Evolutionary conservation across 768 basidiomycete species (phyloP), one percentile per base, ranked within the genome.

Genomic region (Lyophyllum atratum): DNA sequence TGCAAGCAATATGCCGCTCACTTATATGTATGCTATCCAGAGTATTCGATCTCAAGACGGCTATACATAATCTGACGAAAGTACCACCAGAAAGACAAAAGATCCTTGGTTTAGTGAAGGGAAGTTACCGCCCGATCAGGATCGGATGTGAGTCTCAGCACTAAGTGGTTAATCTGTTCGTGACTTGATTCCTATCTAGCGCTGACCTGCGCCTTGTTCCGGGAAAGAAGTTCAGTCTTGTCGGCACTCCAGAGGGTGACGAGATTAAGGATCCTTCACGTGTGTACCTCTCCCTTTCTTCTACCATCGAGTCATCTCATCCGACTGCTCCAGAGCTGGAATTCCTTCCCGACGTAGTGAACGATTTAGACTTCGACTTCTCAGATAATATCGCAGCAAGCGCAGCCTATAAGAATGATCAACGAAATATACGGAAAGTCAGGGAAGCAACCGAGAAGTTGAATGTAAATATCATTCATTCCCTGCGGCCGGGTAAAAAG

Each of bases 11-110:
- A 22, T 37, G 6, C 39, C n/a, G n/a, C 29, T 21, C 33, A 39
- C 19, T 44, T 12, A 54, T n/a, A 24, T 15, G 46, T 49, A 48
- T 49, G 21, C 49, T 24, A 21, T 15, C 42, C 66, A 95, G 92
- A 71, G 83, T 95, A 11, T 90, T 85, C 64, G 93, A 95, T 66
- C 76, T 95, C 62, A 92, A 93, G 72, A 75, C 78, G 15, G 70
- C 79, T 2, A 76, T 96, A 37, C 80, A 87, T 55, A 77, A 73
- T 31, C 66, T 93, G 50, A 96, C 93, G 4, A 81, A 78, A 53
- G 93, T 96, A 3, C 92, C 93, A 11, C 83, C 85, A 25, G 91
- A 90, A 64, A 79, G 92, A 7, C 92, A 95, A 75, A 95, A 96
- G 75, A 86, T 95, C 54, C 78, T 95, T 28, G 93, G 93, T 0